A percentile compares a stretch with the other conserved stretches of the same genome.
Conservation (phyloP, 2,329 filamentous ascomycete genomes). For the Fusarium armeniacum region DNA sequence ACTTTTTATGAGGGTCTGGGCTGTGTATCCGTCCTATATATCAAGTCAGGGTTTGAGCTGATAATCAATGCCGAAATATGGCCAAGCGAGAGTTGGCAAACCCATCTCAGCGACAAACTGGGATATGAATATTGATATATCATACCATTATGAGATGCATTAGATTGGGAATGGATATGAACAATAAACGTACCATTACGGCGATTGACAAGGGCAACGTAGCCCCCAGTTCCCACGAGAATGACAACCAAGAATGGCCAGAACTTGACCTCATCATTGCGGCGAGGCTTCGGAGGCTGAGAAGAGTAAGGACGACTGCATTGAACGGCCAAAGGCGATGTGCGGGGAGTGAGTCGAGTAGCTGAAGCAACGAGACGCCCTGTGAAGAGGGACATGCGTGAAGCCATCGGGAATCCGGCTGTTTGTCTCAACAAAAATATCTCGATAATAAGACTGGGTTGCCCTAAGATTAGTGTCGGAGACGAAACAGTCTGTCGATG, state of each 20-base stretch:
- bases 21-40: slow-evolving; percentile 31
- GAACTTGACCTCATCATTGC: slow-evolving; percentile 64
- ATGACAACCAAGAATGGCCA: slow-evolving; percentile 70
- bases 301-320: slow-evolving; percentile 60
- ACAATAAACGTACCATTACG: slow-evolving; percentile 60
- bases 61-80: background rate
- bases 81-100: background rate
- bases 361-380: slow-evolving; percentile 48
- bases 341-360: slow-evolving; percentile 38
- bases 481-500: background rate
- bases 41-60: slow-evolving; percentile 9
- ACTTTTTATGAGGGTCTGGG: slow-evolving; percentile 37
- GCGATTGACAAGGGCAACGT: slow-evolving; percentile 64
- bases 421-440: background rate
- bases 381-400: slow-evolving; percentile 51
- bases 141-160: background rate
- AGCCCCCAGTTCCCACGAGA: slow-evolving; percentile 63
- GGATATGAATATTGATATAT: background rate
- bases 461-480: background rate
- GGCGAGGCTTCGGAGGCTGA: slow-evolving; percentile 56
- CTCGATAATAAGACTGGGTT: background rate
- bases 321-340: slow-evolving; percentile 36
- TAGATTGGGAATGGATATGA: background rate
- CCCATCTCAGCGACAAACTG: background rate
- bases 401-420: slow-evolving; percentile 49